Conservation (phyloP, 306 rosid genomes). For the Mimosa bimucronata region DNA sequence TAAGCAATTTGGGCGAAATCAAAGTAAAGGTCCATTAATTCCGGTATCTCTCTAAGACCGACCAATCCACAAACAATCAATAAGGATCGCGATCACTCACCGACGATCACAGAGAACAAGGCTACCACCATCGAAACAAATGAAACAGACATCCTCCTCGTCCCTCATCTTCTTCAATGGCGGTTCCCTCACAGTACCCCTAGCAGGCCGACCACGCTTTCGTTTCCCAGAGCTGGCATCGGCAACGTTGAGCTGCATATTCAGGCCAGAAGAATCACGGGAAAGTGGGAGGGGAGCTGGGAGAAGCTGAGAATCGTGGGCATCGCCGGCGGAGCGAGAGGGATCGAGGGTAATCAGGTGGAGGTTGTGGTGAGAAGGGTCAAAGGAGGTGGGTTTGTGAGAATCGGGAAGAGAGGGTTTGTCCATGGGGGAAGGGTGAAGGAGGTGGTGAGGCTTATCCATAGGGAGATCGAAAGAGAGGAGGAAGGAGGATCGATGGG, state of each 20-base stretch:
- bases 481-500: no score
- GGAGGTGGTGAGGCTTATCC: constrained; percentile 34
- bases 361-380: constrained; percentile 8
- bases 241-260: not conserved
- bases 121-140: constrained; percentile 97
- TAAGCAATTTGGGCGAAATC: not conserved
- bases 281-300: constrained; percentile 39
- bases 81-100: constrained; percentile 56
- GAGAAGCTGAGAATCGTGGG: constrained; percentile 44
- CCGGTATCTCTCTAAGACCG: not conserved
- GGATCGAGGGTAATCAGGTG: constrained; percentile 41
- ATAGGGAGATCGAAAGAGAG: constrained; percentile 30
- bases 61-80: constrained; percentile 17
- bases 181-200: constrained; percentile 45
- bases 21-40: constrained; percentile 18
- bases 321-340: constrained; percentile 32
- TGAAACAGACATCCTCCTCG: constrained; percentile 94
- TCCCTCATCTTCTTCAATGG: constrained; percentile 53
- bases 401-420: constrained; percentile 22
- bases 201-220: constrained; percentile 85
- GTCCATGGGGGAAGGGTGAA: not conserved
- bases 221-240: constrained; percentile 49
- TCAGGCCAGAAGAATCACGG: no score
- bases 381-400: not conserved
- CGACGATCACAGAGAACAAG: constrained; percentile 99